Evolutionary conservation across 768 basidiomycete species (phyloP).

Genomic region (Mrakia hoshinonis): DNA sequence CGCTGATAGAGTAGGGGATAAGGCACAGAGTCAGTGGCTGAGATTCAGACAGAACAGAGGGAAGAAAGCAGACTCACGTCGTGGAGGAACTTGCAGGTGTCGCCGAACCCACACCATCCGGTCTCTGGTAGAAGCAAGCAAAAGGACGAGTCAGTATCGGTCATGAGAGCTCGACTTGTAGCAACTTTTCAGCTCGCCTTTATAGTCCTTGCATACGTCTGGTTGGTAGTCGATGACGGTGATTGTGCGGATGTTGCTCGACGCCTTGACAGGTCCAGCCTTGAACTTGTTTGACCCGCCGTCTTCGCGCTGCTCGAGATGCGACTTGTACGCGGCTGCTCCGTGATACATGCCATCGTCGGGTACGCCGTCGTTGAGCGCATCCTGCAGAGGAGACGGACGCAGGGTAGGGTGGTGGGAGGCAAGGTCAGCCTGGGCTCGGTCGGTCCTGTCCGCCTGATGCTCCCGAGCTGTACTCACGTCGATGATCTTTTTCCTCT

Average conservation of each 20-base stretch:
- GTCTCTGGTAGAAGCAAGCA: slow-evolving; percentile 57
- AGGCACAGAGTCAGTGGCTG: neutral
- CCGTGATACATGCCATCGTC: slow-evolving; percentile 85
- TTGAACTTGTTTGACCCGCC: slow-evolving; percentile 64
- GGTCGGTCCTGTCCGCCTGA: neutral
- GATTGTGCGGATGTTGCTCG: slow-evolving; percentile 75
- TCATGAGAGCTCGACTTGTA: neutral
- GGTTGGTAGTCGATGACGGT: slow-evolving; percentile 97
- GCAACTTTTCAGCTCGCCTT: slow-evolving; percentile 54
- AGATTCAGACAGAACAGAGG: neutral
- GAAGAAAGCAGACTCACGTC: slow-evolving; percentile 60
- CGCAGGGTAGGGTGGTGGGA: neutral
- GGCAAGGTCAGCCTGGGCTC: neutral
- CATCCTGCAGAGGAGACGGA: slow-evolving; percentile 47
- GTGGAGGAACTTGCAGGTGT: slow-evolving; percentile 98
- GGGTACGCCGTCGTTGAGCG: slow-evolving; percentile 51
- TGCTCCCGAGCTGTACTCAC: slow-evolving; percentile 28
- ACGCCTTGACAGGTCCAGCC: slow-evolving; percentile 67
- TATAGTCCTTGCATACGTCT: slow-evolving; percentile 99
- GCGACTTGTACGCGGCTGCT: slow-evolving; percentile 67
- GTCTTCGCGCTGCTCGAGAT: slow-evolving; percentile 64
- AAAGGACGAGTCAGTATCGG: slow-evolving; percentile 19
- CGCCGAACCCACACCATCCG: slow-evolving; percentile 97
- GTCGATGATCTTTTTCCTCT: slow-evolving; percentile 49
- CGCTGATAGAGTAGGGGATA: neutral